Evolutionary conservation across 306 rosid species (phyloP), one percentile per base, ranked within the genome.

Genomic region (Malus sieversii): DNA sequence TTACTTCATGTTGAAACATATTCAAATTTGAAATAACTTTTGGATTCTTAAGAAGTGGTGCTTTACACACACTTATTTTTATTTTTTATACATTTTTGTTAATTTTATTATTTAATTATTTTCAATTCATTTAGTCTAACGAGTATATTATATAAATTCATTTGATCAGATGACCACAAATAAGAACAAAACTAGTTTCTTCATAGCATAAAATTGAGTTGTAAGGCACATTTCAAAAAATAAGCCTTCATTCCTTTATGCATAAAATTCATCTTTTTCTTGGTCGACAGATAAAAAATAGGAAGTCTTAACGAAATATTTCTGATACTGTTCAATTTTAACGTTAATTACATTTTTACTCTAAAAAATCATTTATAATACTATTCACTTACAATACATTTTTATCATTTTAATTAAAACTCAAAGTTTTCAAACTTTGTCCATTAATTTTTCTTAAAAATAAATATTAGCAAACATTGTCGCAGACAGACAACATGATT

Each of bases 401-500:
- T 33, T 5, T 33, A 33, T 33, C 1, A 1, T 33, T 33, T 33
- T 33, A 0, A 33, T 33, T 33, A 33, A 33, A 33, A 33, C 0
- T 33, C 1, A 33, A 33, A 16, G 0, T 3, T 12, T 12, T 0
- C 67, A 25, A 23, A n/a, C n/a, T n/a, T n/a, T n/a, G n/a, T n/a
- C n/a, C 25, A 25, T 25, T 25, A 0, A 25, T 25, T 3, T 12
- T 12, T 0, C 67, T 3, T 11, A 10, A 30, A 58, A 16, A 8
- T 45, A 69, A 69, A 52, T 68, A 60, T 60, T 20, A 71, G 25
- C 40, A 30, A 9, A 75, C 10, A 71, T 27, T 3, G 67, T 46
- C 27, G 30, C 42, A 38, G 85, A 82, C 81, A 79, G 51, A 22
- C 55, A 51, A 51, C 20, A 72, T 84, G 85, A 86, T 87, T 82